Evolutionary conservation across 805 yeast genomes (phyloP).

Genomic region (Novakomyces olei): DNA sequence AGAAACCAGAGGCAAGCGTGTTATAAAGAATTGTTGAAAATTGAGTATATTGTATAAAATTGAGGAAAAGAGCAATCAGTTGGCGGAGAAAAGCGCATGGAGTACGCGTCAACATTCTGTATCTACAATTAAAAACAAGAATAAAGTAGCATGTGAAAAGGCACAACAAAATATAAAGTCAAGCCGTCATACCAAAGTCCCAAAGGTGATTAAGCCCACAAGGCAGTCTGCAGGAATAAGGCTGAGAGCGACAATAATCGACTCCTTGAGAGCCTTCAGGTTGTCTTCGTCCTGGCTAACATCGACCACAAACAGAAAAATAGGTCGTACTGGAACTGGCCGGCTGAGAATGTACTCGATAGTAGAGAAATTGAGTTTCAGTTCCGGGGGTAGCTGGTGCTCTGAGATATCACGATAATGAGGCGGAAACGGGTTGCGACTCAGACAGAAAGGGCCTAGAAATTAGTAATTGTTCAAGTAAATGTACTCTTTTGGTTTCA

Average conservation of each 20-base stretch:
- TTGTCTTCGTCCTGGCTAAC: slow-evolving; percentile 78
- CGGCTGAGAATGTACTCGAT: slow-evolving; percentile 68
- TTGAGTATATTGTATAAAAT: no score
- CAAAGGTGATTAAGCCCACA: slow-evolving; percentile 70
- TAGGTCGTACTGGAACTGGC: slow-evolving; percentile 67
- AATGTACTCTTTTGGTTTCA: no score
- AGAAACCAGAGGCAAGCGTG: no score
- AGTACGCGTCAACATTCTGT: no score
- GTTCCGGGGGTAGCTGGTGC: slow-evolving; percentile 63
- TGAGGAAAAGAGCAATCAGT: no score
- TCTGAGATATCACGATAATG: slow-evolving; percentile 58
- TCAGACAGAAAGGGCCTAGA: slow-evolving; percentile 39
- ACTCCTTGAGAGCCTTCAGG: slow-evolving; percentile 59
- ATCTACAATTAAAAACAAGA: no score
- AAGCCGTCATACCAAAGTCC: no score
- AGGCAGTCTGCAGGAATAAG: slow-evolving; percentile 76
- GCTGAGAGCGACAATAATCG: slow-evolving; percentile 50
- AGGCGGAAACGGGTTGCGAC: slow-evolving; percentile 59
- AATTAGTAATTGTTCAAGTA: no score
- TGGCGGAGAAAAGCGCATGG: no score
- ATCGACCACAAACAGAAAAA: slow-evolving; percentile 69
- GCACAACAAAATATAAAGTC: no score
- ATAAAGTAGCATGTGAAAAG: no score
- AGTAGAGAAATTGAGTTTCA: slow-evolving; percentile 44
- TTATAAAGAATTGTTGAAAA: no score